Base-by-base conservation (phyloP, 2,329 filamentous ascomycete genomes). In the Fusarium torulosum region DNA sequence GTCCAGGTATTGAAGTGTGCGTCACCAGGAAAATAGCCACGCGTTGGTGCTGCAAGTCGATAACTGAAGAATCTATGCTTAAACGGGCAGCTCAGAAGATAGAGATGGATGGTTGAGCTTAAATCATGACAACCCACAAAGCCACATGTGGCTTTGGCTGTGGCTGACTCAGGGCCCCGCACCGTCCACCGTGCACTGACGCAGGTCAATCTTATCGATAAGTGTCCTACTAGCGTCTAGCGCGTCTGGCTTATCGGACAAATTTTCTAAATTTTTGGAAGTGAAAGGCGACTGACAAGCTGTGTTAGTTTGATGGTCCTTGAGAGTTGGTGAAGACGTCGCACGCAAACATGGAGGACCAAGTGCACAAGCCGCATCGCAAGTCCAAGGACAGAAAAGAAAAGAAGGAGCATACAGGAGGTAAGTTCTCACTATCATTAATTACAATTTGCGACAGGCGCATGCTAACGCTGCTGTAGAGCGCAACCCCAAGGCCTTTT, bases 401-500 rank as follows among this genome's bases (percentile, higher is more conserved):
- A 2, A 74, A 90, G 79, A 75, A 80, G 75, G 64, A 76, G 69
- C 81, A 82, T 46, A 79, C 66, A 11, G 66, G 66, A 25, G 66
- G 66, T 67, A 10, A 19, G 52, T 37, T 37, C 17, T 49, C 14
- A 4, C 13, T 7, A 2, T 20, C 7, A n/a, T 21, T 23, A 14
- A 5, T 25, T 25, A 4, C 25, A 19, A 38, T 47, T 52, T 21
- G 54, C 47, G 52, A 43, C 23, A 17, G 31, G 59, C 46, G 54
- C 59, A 67, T 61, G 52, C 74, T 77, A 59, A 76, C 66, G 9
- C 47, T 46, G 40, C 21, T 14, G 7, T 64, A 89, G 92, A 92
- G 55, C 85, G 83, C 67, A 97, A 97, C 77, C 92, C 93, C 4
- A 97, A 97, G 81, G 94, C 94, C 15, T 97, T 97, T 79, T 91